Base-by-base conservation (phyloP, 257 asterid species). In the Scutellaria galericulata region DNA sequence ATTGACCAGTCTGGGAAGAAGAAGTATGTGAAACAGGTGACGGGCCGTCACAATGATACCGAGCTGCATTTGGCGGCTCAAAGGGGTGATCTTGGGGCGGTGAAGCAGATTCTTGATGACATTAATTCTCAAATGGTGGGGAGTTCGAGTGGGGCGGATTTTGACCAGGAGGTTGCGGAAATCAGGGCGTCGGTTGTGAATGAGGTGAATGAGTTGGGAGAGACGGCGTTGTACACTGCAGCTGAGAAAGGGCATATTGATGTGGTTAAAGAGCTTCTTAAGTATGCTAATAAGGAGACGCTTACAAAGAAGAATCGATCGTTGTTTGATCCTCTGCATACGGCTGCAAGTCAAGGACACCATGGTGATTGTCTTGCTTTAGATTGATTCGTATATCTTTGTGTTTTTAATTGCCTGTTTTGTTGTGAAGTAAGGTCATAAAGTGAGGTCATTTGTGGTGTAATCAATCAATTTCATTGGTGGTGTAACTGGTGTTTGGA, bases 31-130 rank as follows among this genome's bases (percentile, higher is more conserved):
- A 86, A 86, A 63, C 87, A 86, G 69, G 92, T 86, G 63, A 86
- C 92, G 1, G 92, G 92, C 7, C 82, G 89, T 39, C 87, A 76
- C 80, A 86, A 84, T 44, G 92, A 86, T 63, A 86, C 92, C 0
- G 89, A 86, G 86, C 83, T 86, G 64, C 92, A 86, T 77, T 77
- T 86, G 75, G 92, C 89, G 5, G 92, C 92, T 7, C 92, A 86
- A 39, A 78, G 78, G 75, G 92, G 89, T 0, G 92, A 86, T 71
- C 82, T 86, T 42, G 83, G 47, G 1, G 92, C 92, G 5, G 92
- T 86, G 77, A 86, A 77, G 81, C 85, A 80, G 79, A 86, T 86
- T 58, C 80, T 86, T 13, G 86, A 77, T 35, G 88, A 80, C 1
- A 86, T 86, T 57, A 77, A 82, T 56, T 71, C 82, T 42, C 89